A percentile compares a stretch with the other conserved stretches of the same genome.
Evolutionary conservation across 306 rosid genomes (phyloP).

Genomic region (Coriaria nepalensis): DNA sequence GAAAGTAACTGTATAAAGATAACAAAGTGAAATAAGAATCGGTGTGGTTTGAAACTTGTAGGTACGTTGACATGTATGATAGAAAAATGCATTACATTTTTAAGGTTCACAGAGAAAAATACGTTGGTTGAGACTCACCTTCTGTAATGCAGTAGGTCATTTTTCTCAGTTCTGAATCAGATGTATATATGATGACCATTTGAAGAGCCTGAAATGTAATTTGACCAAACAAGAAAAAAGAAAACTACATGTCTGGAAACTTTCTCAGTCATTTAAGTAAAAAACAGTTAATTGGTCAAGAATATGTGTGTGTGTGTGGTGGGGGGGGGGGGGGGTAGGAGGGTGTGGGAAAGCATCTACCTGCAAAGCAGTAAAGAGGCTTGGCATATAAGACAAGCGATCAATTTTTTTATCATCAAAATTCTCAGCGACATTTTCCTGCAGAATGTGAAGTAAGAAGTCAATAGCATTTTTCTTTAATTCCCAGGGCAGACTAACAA

Average conservation of each 20-base stretch:
- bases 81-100: background rate
- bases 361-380: constrained; percentile 60
- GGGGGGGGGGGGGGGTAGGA: no score
- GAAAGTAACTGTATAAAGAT: constrained; percentile 50
- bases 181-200: constrained; percentile 51
- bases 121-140: constrained; percentile 28
- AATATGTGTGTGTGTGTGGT: no score
- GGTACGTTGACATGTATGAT: background rate
- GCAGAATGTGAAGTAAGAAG: constrained; percentile 54
- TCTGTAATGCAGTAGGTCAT: constrained; percentile 51
- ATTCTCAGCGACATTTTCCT: constrained; percentile 22
- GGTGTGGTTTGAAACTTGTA: no score
- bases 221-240: constrained; percentile 12
- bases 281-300: background rate
- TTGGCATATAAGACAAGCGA: constrained; percentile 41
- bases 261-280: no score
- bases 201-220: constrained; percentile 57
- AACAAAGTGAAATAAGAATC: background rate
- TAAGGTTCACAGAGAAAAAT: constrained; percentile 1
- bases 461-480: constrained; percentile 51
- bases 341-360: constrained; percentile 30
- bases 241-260: background rate
- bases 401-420: constrained; percentile 24
- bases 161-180: constrained; percentile 46
- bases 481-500: constrained; percentile 55